Percentiles rank a stretch among this genome's conserved stretches.
These are phyloP conservation scores for Musa beccarii DNA, from an alignment of 176 grass and related monocot species.

Conservation along the genomic window DNA sequence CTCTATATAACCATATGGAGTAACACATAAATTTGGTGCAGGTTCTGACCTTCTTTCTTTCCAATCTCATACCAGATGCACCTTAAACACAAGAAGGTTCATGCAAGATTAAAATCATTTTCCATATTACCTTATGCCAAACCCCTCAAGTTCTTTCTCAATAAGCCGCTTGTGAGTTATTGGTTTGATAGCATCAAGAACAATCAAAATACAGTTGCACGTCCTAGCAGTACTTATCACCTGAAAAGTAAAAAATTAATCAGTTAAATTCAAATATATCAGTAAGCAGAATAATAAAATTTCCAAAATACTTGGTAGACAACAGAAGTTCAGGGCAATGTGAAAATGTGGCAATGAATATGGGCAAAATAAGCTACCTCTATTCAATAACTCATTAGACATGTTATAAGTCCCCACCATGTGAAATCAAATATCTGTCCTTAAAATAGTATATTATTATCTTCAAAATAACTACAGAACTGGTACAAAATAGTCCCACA, in stretches of 20 bases:
- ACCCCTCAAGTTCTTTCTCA: constrained; percentile 95
- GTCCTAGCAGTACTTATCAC: constrained; percentile 98
- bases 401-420: too few relatives aligned
- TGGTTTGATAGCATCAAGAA: constrained; percentile 95
- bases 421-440: too few relatives aligned
- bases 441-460: too few relatives aligned
- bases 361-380: too few relatives aligned
- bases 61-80: background rate
- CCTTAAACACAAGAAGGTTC: background rate
- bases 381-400: too few relatives aligned
- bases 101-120: constrained; percentile 2
- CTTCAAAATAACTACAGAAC: too few relatives aligned
- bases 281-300: background rate
- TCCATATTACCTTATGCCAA: constrained; percentile 75
- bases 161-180: constrained; percentile 98
- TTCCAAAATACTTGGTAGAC: background rate
- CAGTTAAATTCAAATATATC: background rate
- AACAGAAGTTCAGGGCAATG: background rate
- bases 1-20: too few relatives aligned
- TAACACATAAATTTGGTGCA: too few relatives aligned
- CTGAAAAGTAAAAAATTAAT: constrained; percentile 31
- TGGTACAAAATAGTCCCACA: too few relatives aligned
- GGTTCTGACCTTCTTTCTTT: too few relatives aligned
- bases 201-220: constrained; percentile 96
- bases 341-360: too few relatives aligned